Conservation (phyloP, 163 green algal species). For the Scenedesmus sp. region DNA sequence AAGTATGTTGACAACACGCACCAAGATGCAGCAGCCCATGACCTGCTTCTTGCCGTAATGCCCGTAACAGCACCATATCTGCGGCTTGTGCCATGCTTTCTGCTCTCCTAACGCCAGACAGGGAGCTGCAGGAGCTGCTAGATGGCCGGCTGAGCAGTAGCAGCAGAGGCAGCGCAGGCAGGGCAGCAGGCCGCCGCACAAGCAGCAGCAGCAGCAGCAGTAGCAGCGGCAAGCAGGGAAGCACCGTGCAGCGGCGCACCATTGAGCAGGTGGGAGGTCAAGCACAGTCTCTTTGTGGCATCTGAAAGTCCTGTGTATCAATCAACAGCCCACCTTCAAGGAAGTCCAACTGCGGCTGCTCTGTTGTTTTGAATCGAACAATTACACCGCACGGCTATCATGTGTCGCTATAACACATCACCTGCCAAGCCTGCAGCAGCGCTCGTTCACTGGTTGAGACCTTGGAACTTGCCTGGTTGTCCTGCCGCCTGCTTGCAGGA, state of each 20-base stretch:
- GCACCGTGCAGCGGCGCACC: not conserved
- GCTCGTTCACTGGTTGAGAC: not conserved
- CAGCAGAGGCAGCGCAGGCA: not conserved
- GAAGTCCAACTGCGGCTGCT: too few species aligned
- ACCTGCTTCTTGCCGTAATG: not conserved
- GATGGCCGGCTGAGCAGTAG: not conserved
- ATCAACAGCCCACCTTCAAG: too few species aligned
- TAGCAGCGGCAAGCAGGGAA: not conserved
- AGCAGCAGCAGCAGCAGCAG: not conserved
- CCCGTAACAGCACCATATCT: not conserved
- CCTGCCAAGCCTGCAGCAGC: not conserved
- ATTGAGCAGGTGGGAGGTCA: not conserved
- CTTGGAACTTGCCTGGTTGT: not conserved
- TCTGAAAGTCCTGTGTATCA: too few species aligned
- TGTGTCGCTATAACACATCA: too few species aligned
- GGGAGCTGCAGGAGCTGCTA: constrained; percentile 25
- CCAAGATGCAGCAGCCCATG: too few species aligned
- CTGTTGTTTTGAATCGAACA: too few species aligned
- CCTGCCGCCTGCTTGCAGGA: constrained; percentile 10
- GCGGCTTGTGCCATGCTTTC: not conserved
- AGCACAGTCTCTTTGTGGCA: too few species aligned
- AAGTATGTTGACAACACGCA: not conserved
- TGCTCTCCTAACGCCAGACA: not conserved
- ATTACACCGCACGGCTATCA: too few species aligned
- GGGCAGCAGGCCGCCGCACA: not conserved